Evolutionary conservation across 345 rosid species (phyloP), one percentile per base, ranked within the genome.

Genomic region (Eucalyptus shirleyi): DNA sequence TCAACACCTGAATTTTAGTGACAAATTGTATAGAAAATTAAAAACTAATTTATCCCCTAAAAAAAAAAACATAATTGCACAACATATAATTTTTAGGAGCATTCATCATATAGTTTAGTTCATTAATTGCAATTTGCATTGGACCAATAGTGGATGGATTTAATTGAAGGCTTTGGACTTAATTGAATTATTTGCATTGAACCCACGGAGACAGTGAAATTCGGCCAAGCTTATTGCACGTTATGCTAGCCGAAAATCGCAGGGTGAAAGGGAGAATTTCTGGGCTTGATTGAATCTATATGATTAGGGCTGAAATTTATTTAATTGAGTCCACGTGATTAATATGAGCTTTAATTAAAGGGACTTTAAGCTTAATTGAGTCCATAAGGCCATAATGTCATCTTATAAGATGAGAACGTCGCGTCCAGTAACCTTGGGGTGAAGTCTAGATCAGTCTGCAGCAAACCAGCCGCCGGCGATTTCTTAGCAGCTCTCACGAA

Each of bases 301-400:
- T 60, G 67, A 60, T 26, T 28, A 60, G 15, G n/a, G 32, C 32
- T 60, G 32, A 30, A 28, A 60, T 60, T 28, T 60, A 60, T 60
- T 26, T 60, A 60, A 60, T 60, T 60, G 67, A 60, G 67, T 30
- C 32, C 8, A 28, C 30, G 17, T 28, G 67, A 24, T 59, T 60
- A 28, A 60, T 60, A 26, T 60, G 32, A 60, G 32, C 67, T 60
- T 26, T 28, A 60, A 26, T 26, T 60, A 0, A 60, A 60, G 16
- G 32, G 16, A 60, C 32, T 60, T 28, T 60, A 28, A 28, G 67
- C 67, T 55, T 55, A 55, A 55, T 55, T 55, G 60, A 55, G 60
- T 23, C 67, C 67, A 60, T 26, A 0, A 59, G 67, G 67, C 67
- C 30, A 56, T 0, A 9, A 56, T 21, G 0, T 51, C 0, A 18